phyloP scores from a whole-genome alignment of 352 stramenopile species.

The Phytophthora sp. region DNA sequence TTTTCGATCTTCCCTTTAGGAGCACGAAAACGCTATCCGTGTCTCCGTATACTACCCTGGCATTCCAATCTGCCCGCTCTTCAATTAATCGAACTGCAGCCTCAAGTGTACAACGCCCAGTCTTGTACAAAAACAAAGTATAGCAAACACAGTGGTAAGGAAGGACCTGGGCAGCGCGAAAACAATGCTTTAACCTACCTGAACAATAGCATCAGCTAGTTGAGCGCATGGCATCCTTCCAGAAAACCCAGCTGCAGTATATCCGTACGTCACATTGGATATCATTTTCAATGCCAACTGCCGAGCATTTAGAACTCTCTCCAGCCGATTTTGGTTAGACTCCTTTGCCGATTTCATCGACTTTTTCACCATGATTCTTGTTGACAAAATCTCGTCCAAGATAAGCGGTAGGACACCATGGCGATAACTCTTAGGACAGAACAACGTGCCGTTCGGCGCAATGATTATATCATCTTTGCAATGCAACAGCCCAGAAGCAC shows the following conservation, averaged over 20 bases:
- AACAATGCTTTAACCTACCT: conserved; percentile 56
- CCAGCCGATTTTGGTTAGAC: conserved; percentile 56
- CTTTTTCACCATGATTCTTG: conserved; percentile 98
- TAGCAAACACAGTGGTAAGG: background rate
- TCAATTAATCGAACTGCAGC: conserved; percentile 94
- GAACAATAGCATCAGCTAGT: conserved; percentile 98
- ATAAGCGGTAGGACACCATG: conserved; percentile 97
- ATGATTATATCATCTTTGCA: conserved; percentile 68
- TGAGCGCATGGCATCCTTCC: conserved; percentile 96
- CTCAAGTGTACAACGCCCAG: conserved; percentile 92
- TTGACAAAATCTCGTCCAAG: conserved; percentile 95
- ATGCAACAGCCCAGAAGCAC: conserved; percentile 46
- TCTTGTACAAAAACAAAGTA: conserved; percentile 42
- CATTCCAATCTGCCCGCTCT: conserved; percentile 77
- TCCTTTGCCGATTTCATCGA: conserved; percentile 94
- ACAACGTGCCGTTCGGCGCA: conserved; percentile 95
- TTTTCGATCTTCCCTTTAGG: conserved; percentile 92
- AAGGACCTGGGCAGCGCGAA: background rate
- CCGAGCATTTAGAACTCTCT: conserved; percentile 78
- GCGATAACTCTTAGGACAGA: conserved; percentile 92
- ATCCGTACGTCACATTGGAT: conserved; percentile 99
- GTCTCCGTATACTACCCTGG: conserved; percentile 96
- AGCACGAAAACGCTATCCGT: conserved; percentile 99
- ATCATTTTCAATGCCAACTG: conserved; percentile 99
- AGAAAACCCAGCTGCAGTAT: conserved; percentile 98